Base-by-base conservation (phyloP, 23 red algal genomes). In the Gracilaria gracilis region DNA sequence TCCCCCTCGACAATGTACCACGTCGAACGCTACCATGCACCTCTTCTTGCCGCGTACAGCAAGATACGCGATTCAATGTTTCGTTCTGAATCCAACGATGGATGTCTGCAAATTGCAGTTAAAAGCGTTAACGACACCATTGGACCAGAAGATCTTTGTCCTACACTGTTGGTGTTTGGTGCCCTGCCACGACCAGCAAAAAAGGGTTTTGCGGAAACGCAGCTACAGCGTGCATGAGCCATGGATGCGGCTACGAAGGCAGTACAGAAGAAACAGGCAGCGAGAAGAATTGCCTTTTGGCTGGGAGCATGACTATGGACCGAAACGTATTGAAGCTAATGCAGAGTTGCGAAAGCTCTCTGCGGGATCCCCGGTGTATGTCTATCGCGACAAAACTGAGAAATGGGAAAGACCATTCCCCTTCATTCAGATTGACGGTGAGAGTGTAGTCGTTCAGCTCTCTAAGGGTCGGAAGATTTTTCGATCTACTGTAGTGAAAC, bases 51-150 rank as follows among this genome's bases (percentile, higher is more conserved):
- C 0, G 81, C 59, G 44, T 70, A 27, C 51, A 1, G 4, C 17
- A 69, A 71, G 31, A 39, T 38, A 0, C 9, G 55, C 25, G 53
- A 1, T 11, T 12, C 49, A 19, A 0, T 66, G 21, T 0, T 29
- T 62, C 46, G 40, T 9, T 23, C 23, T 16, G 47, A 48, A 55
- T 32, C 31, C 8, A 24, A 88, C 58, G 28, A 1, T 34, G 44
- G 39, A 38, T 57, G 40, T 51, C 21, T 88, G 4, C 46, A 88
- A 88, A 76, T 88, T 7, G 84, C 84, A 9, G 67, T 88, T 0
- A 50, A 58, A 21, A 2, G 20, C 2, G 27, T 88, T 19, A 75
- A 76, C 62, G 48, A 62, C 67, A 88, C 64, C 3, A 25, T 88
- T 5, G 84, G 67, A 19, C 84, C 84, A 6, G 49, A 88, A 29